Base-by-base conservation (phyloP, 352 stramenopile species). In the Globisporangium cederbergense region DNA sequence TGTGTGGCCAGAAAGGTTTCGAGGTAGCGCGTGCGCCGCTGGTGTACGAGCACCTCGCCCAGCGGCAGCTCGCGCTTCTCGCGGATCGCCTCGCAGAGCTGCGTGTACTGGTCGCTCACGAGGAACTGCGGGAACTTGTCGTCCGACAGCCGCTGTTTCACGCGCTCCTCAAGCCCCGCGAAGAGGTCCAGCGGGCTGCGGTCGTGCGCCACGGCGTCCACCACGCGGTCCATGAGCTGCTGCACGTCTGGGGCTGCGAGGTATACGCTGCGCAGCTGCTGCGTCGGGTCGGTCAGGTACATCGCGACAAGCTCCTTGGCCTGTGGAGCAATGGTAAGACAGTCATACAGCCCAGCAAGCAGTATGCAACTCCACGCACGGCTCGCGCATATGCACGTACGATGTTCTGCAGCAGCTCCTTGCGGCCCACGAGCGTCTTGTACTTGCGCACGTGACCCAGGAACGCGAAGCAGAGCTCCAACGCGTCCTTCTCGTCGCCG, bases 401-500 rank as follows among this genome's bases (percentile, higher is more conserved):
- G 13, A 75, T 71, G 47, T 62, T 66, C 11, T 74, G 79, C 6
- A 91, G 78, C 25, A 72, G 61, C 43, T 87, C 71, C 10, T 70
- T 69, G 9, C 70, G 64, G 8, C 81, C 79, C 42, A 76, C 66
- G 43, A 88, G 76, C 55, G 74, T 65, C 57, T 88, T 88, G 71
- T 80, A 91, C 62, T 78, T 73, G 50, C 79, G 81, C 32, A 79
- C 70, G 50, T 78, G 76, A 43, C 74, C 61, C 30, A 91, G 73
- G 55, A 89, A 87, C 66, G 71, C 64, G 62, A 91, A 83, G 62
- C 72, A 71, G 18, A 82, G 71, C 68, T 87, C 79, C 40, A 91
- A 67, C 34, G 78, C 68, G 34, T 79, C 71, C n/a, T 66, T 66
- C 69, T 91, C 79, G 50, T 70, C 70, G n/a, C 64, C 60, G 59